These are phyloP conservation scores for Cercospora sojina DNA, from an alignment of 2,329 filamentous ascomycete species.

Conservation along the genomic window DNA sequence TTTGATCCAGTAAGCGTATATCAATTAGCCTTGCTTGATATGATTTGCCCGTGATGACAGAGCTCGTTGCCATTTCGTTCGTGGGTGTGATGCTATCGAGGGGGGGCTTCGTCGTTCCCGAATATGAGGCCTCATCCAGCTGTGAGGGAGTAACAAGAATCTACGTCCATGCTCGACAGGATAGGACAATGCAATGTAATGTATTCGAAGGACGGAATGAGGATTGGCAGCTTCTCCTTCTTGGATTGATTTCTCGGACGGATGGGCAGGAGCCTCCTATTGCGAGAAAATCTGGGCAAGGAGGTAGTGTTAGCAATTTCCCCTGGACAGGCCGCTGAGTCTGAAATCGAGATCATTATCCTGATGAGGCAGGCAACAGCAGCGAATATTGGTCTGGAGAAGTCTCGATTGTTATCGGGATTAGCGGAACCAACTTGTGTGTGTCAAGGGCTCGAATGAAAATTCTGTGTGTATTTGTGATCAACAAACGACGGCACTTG, in stretches of 20 bases:
- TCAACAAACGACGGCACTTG: neutral
- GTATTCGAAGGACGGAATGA: neutral
- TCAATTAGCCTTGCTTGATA: neutral
- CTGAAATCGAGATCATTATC: neutral
- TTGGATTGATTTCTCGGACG: neutral
- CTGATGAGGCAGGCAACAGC: neutral
- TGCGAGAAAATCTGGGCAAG: neutral
- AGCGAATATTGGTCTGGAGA: neutral
- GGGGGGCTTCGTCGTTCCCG: neutral
- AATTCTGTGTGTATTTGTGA: neutral
- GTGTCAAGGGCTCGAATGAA: neutral
- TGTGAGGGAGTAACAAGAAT: neutral
- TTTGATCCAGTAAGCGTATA: neutral
- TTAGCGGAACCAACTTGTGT: neutral
- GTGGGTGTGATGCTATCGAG: neutral
- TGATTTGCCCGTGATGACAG: too few species aligned
- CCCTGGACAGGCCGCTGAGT: neutral
- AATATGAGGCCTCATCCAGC: neutral
- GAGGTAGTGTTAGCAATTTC: neutral
- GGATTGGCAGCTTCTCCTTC: neutral
- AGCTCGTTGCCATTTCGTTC: neutral
- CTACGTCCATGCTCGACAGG: neutral
- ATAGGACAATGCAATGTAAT: neutral
- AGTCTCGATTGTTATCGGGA: neutral
- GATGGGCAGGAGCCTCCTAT: neutral